Percentiles rank a stretch among this genome's conserved stretches.
Evolutionary conservation across 1,139 yeast genomes (phyloP).

Genomic region (Geotrichum citri-aurantii): DNA sequence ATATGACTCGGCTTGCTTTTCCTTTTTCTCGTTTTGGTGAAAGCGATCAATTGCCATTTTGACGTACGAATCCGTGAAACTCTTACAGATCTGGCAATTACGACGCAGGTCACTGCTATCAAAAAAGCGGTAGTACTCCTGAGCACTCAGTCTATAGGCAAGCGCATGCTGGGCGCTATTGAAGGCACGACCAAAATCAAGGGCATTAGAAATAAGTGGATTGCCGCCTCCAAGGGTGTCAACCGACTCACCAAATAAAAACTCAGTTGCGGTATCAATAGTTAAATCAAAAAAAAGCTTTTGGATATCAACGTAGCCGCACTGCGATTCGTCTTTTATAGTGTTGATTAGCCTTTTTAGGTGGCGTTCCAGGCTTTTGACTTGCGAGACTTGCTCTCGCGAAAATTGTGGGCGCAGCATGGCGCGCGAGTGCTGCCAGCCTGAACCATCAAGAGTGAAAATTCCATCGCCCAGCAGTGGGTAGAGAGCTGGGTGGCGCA

Average conservation of each 20-base stretch:
- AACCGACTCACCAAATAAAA: constrained; percentile 50
- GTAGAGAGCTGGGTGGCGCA: constrained; percentile 41
- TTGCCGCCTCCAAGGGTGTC: constrained; percentile 33
- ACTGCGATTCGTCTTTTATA: constrained; percentile 16
- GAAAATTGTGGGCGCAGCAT: constrained; percentile 56
- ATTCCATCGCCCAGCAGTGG: constrained; percentile 53
- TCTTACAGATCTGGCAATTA: constrained; percentile 27
- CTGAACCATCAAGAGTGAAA: constrained; percentile 50
- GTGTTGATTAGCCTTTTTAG: constrained; percentile 35
- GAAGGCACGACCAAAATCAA: constrained; percentile 44
- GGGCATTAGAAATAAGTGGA: constrained; percentile 19
- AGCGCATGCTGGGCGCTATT: constrained; percentile 41
- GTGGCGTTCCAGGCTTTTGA: constrained; percentile 40
- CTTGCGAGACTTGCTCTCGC: constrained; percentile 50
- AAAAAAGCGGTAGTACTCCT: constrained; percentile 37
- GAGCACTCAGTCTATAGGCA: constrained; percentile 38
- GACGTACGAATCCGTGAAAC: constrained; percentile 34
- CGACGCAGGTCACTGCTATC: constrained; percentile 36
- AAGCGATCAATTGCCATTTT: constrained; percentile 23
- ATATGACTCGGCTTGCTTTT: constrained; percentile 30
- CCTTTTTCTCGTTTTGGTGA: not conserved
- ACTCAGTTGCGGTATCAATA: constrained; percentile 55
- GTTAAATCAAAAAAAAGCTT: constrained; percentile 47
- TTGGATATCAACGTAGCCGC: constrained; percentile 42
- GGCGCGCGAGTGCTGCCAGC: constrained; percentile 53